Evolutionary conservation across 768 basidiomycete species (phyloP).

Genomic region (Rubroboletus pulcherrimus): DNA sequence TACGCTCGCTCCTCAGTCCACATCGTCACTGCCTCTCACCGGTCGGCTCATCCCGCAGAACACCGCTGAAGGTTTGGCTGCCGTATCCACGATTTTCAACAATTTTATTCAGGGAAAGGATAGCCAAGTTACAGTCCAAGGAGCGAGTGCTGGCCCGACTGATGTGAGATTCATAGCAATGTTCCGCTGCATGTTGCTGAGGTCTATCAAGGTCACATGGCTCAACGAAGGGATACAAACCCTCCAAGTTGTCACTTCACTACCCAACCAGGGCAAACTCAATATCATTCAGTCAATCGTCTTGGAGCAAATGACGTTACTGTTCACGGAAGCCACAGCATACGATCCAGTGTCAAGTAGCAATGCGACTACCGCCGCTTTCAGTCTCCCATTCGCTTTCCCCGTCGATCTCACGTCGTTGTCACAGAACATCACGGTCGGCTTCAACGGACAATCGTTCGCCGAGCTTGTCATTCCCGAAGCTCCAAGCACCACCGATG

Average conservation of each 20-base stretch:
- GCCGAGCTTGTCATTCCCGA: conserved; percentile 60
- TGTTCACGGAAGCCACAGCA: conserved; percentile 55
- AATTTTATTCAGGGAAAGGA: conserved; percentile 66
- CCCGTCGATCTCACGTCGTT: conserved; percentile 63
- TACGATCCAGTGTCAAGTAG: conserved; percentile 59
- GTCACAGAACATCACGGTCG: conserved; percentile 55
- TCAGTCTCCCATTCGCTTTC: conserved; percentile 67
- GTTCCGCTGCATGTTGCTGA: conserved; percentile 2
- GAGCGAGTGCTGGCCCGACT: conserved; percentile 53
- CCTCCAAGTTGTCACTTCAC: conserved; percentile 52
- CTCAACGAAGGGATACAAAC: conserved; percentile 67
- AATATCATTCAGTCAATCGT: conserved; percentile 61
- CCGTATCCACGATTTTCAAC: conserved; percentile 65
- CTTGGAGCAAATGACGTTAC: conserved; percentile 54
- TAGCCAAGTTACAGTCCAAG: conserved; percentile 55
- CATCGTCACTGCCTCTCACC: conserved; percentile 48
- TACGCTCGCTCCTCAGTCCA: conserved; percentile 51
- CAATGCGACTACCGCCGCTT: conserved; percentile 56
- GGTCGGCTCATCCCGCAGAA: conserved; percentile 66
- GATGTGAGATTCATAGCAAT: conserved; percentile 38
- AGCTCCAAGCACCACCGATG: conserved; percentile 55
- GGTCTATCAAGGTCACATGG: conserved; percentile 54
- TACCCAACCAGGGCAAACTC: conserved; percentile 61
- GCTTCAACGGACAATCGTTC: conserved; percentile 49
- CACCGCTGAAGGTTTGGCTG: conserved; percentile 47